These are phyloP conservation scores for Agaricus blazei DNA, from an alignment of 768 basidiomycete genomes.

Conservation along the genomic window DNA sequence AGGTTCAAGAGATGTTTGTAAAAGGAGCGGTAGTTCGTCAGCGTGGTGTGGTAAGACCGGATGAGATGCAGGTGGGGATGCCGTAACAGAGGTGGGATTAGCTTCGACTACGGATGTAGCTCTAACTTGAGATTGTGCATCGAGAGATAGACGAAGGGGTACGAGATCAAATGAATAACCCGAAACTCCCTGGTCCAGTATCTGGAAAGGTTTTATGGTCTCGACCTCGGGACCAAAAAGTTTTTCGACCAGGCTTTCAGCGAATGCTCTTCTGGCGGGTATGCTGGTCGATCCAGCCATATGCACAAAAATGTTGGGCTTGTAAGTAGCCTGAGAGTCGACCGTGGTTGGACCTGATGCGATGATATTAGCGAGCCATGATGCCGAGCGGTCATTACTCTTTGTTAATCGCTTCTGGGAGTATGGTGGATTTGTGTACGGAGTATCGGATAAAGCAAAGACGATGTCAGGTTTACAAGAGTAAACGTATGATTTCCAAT, in stretches of 20 bases:
- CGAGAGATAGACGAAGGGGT: slow-evolving; percentile 33
- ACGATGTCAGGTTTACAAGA: slow-evolving; percentile 64
- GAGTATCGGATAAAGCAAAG: slow-evolving; percentile 65
- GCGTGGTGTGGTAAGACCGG: slow-evolving; percentile 11
- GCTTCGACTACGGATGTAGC: too few relatives aligned
- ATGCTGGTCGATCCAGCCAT: slow-evolving; percentile 58
- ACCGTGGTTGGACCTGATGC: neutral
- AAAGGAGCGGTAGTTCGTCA: slow-evolving; percentile 30
- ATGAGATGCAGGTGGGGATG: neutral
- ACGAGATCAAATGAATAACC: slow-evolving; percentile 74
- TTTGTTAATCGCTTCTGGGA: slow-evolving; percentile 79
- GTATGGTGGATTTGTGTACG: slow-evolving; percentile 56
- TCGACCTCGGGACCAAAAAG: slow-evolving; percentile 53
- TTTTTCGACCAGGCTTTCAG: slow-evolving; percentile 49
- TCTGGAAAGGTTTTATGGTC: slow-evolving; percentile 41
- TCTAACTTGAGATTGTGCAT: slow-evolving; percentile 9
- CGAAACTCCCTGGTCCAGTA: slow-evolving; percentile 60
- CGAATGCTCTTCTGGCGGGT: slow-evolving; percentile 60
- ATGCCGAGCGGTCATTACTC: slow-evolving; percentile 61
- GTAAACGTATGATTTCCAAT: slow-evolving; percentile 52
- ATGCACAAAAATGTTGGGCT: slow-evolving; percentile 47
- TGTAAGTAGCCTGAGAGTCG: neutral
- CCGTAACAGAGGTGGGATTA: neutral
- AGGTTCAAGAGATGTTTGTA: slow-evolving; percentile 53
- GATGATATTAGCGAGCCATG: slow-evolving; percentile 62